Evolutionary conservation across 2,329 filamentous ascomycete genomes (phyloP), one percentile per base, ranked within the genome.

Genomic region (Scedosporium minutisporum): DNA sequence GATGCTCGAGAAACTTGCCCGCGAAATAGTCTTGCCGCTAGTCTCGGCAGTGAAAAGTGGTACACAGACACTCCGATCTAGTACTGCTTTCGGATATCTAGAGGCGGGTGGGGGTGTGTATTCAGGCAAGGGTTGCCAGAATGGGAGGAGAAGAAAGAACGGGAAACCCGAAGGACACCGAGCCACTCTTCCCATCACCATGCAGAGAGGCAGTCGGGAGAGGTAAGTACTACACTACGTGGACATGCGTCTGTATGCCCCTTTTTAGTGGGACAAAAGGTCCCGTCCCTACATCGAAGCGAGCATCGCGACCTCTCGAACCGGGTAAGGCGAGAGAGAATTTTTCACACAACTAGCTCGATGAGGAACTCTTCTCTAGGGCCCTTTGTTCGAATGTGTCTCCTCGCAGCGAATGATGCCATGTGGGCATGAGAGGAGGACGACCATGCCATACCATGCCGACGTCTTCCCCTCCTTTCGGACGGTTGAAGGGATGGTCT

Each of bases 221-320:
- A 55, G 51, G 18, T 6, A 55, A 55, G 18, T 23, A 23, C 51
- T 55, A 55, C 51, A 33, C 29, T 33, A 33, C 29, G 51, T 55
- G 51, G 51, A 55, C 51, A 14, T 55, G 51, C 51, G 51, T 55
- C 51, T 23, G 18, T 38, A 38, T 27, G 18, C 18, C 51, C 51
- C 51, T 55, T 14, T 55, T 55, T 55, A 55, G 51, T 55, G 51
- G 51, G 23, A 55, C 51, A 55, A 55, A 55, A 55, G 51, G 21
- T 55, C 51, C 51, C 23, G 51, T 55, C 51, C 23, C 33, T 38
- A 38, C 33, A 48, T n/a, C n/a, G 44, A 48, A 21, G 44, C 18
- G 44, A 48, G 44, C 44, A 48, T 48, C 44, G n/a, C 18, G 44
- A 48, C 44, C 44, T 55, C 51, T 55, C 51, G 18, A 55, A 55